Conservation (phyloP, 2,329 filamentous ascomycete genomes). For the Nemania sp. region DNA sequence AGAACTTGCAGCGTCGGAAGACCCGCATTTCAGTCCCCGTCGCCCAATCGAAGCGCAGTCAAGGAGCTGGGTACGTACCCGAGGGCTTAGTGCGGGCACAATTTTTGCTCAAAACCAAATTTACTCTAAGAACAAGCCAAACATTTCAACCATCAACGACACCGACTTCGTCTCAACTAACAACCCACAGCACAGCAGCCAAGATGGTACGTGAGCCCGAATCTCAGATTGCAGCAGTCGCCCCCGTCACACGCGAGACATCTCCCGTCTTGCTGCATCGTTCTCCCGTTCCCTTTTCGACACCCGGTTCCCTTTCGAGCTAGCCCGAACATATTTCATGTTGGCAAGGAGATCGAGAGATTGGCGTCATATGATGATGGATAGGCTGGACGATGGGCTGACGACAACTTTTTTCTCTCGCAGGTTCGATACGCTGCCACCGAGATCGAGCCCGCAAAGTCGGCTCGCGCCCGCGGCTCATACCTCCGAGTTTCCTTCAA, state of each 20-base stretch:
- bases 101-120: slow-evolving; percentile 47
- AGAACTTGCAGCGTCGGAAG: not conserved
- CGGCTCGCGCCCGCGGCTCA: slow-evolving; percentile 95
- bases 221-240: slow-evolving; percentile 1
- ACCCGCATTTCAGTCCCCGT: slow-evolving; percentile 6
- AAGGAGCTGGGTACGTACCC: slow-evolving; percentile 34
- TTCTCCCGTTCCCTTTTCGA: slow-evolving; percentile 10
- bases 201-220: slow-evolving; percentile 54
- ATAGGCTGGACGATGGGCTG: slow-evolving; percentile 29
- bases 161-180: slow-evolving; percentile 56
- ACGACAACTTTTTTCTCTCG: slow-evolving; percentile 22
- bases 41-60: slow-evolving; percentile 16
- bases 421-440: slow-evolving; percentile 96
- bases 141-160: slow-evolving; percentile 54
- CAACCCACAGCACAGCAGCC: slow-evolving; percentile 56
- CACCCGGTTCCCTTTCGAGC: not conserved
- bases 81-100: slow-evolving; percentile 49
- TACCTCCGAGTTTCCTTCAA: slow-evolving; percentile 99
- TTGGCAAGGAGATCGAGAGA: slow-evolving; percentile 1
- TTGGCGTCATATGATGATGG: not conserved
- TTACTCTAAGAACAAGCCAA: slow-evolving; percentile 48
- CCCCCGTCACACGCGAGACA: slow-evolving; percentile 14
- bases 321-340: slow-evolving; percentile 12
- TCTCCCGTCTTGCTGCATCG: slow-evolving; percentile 38
- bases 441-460: slow-evolving; percentile 86